A percentile compares a stretch with the other conserved stretches of the same genome.
Conservation (phyloP, 352 stramenopile genomes). For the Phytophthora hybrid region DNA sequence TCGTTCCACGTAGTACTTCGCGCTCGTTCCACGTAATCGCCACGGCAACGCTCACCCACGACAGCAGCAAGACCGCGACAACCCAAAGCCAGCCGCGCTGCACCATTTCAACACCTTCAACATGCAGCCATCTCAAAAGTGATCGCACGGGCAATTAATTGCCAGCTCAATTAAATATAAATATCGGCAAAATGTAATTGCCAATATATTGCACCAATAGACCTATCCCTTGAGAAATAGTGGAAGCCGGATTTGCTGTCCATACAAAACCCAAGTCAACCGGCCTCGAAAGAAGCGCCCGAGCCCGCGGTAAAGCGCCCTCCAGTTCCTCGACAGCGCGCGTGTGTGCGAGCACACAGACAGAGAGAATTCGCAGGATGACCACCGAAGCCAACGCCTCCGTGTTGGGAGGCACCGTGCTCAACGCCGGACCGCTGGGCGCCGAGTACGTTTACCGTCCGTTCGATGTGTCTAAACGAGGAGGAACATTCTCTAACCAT, state of each 20-base stretch:
- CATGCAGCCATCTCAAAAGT: too few relatives aligned
- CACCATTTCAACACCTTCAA: too few relatives aligned
- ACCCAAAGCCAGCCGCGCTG: not conserved
- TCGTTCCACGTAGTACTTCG: too few relatives aligned
- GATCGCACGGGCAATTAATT: too few relatives aligned
- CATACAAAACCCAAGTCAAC: conserved; percentile 28
- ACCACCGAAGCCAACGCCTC: conserved; percentile 49
- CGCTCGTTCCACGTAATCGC: conserved; percentile 52
- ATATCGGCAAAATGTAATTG: too few relatives aligned
- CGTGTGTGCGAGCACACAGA: conserved; percentile 36
- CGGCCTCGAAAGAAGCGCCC: conserved; percentile 18
- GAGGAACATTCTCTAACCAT: conserved; percentile 40
- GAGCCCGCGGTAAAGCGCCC: conserved; percentile 20
- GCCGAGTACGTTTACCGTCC: conserved; percentile 50
- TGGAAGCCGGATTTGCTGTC: conserved; percentile 4
- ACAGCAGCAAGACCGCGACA: conserved; percentile 7
- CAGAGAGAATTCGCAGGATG: conserved; percentile 44
- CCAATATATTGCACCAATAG: not conserved
- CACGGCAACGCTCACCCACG: not conserved
- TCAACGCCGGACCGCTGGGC: conserved; percentile 67
- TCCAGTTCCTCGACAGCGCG: conserved; percentile 19
- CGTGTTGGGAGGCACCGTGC: conserved; percentile 68
- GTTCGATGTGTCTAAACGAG: conserved; percentile 1
- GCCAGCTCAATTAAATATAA: too few relatives aligned
- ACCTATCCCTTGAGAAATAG: conserved; percentile 19